Percentiles rank a stretch among this genome's conserved stretches.
Conservation (phyloP, 2,329 filamentous ascomycete genomes). For the Stachybotrys chlorohalonatus region DNA sequence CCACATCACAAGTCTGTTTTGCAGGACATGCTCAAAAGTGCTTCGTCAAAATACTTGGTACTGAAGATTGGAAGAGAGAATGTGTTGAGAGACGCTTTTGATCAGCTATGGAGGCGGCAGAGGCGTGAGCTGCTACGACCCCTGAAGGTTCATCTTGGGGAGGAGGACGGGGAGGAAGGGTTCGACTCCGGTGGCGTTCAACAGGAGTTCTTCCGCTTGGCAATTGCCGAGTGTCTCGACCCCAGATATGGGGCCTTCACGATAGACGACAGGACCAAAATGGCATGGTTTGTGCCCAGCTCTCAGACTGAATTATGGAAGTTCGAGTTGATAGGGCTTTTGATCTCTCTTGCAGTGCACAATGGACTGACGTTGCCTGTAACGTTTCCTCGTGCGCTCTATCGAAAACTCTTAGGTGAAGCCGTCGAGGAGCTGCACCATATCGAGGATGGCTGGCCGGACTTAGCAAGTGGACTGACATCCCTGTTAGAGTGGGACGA, state of each 20-base stretch:
- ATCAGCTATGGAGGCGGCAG: constrained; percentile 85
- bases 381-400: constrained; percentile 78
- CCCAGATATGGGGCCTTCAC: constrained; percentile 75
- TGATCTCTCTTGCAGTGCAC: constrained; percentile 86
- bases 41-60: constrained; percentile 62
- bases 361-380: constrained; percentile 88
- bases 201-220: constrained; percentile 87
- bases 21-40: constrained; percentile 53
- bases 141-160: constrained; percentile 79
- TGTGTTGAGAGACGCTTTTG: constrained; percentile 65
- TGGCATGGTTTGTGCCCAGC: constrained; percentile 82
- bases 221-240: constrained; percentile 70
- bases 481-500: constrained; percentile 69
- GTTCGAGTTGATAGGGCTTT: constrained; percentile 77
- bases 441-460: constrained; percentile 82
- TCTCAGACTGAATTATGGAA: constrained; percentile 80
- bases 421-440: constrained; percentile 63
- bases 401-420: constrained; percentile 66
- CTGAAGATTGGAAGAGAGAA: constrained; percentile 59
- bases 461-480: constrained; percentile 65
- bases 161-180: constrained; percentile 76
- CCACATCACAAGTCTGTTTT: constrained; percentile 52
- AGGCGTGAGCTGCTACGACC: constrained; percentile 74
- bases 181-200: constrained; percentile 93
- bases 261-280: constrained; percentile 63